Evolutionary conservation across 176 grass and related monocot species (phyloP), one percentile per base, ranked within the genome.

Genomic region (Areca catechu): DNA sequence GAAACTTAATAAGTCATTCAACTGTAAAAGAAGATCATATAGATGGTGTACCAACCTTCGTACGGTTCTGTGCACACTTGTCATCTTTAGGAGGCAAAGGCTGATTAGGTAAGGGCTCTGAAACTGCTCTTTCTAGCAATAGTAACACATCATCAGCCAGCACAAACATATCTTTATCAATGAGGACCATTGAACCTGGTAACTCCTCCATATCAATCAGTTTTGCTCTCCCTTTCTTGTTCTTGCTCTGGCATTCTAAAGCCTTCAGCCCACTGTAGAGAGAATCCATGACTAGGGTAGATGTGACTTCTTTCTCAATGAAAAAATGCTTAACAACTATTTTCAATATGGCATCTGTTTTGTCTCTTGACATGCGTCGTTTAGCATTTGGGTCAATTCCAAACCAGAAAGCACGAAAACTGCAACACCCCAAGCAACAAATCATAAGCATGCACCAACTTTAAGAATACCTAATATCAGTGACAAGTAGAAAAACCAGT

Each of bases 221-320:
- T 74, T 81, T 83, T 70, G 73, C 48, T 57, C 50, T 57, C 28
- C 76, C 83, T 48, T 82, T 81, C 23, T 79, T 76, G 61, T 72
- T 80, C 66, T 76, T 83, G 74, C 83, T 88, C 70, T 93, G 80
- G 60, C 77, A 81, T 54, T 94, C 80, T 28, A 94, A 74, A 65
- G 80, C 80, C 60, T 85, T 94, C 19, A 88, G 67, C 49, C 84
- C 89, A 0, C 80, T 88, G 73, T 84, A 76, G 22, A 94, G 77
- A 48, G 89, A 80, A 60, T 94, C 89, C 69, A 88, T 94, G 23
- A 94, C 84, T 74, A 94, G 83, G 53, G 89, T 94, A 56, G 89
- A 94, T 19, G 89, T 88, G 62, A 94, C 89, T 72, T 94, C 89
- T 73, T 94, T 94, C 65, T 94, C 89, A 69, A 88, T 81, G 60